Evolutionary conservation across 2,329 filamentous ascomycete species (phyloP).

Genomic region (Pyricularia pennisetigena): DNA sequence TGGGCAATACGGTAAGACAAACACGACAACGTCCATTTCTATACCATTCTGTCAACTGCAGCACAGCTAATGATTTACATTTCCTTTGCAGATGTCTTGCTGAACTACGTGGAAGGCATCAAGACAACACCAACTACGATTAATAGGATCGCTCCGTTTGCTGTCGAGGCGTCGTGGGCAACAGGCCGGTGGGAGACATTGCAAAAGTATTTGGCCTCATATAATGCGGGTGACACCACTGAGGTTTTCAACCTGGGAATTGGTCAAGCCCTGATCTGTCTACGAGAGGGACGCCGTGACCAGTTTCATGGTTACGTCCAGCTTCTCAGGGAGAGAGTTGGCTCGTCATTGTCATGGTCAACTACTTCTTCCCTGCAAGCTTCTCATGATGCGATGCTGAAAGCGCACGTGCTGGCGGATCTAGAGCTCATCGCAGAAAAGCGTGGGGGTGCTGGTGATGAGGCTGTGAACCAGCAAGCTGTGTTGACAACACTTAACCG

Average conservation of each 20-base stretch:
- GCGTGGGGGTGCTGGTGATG: slow-evolving; percentile 23
- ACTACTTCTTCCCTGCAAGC: slow-evolving; percentile 72
- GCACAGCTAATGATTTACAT: slow-evolving; percentile 11
- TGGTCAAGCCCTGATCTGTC: slow-evolving; percentile 54
- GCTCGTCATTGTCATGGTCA: slow-evolving; percentile 64
- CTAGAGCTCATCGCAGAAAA: slow-evolving; percentile 63
- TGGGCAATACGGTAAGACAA: slow-evolving; percentile 71
- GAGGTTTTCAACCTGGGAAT: slow-evolving; percentile 77
- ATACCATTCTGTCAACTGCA: not conserved
- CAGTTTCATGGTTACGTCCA: slow-evolving; percentile 49
- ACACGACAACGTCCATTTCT: not conserved
- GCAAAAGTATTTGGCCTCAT: slow-evolving; percentile 51
- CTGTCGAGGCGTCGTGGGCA: slow-evolving; percentile 86
- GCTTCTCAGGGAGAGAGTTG: slow-evolving; percentile 58
- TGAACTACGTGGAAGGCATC: slow-evolving; percentile 81
- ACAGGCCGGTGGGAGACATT: slow-evolving; percentile 74
- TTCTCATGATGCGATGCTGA: slow-evolving; percentile 76
- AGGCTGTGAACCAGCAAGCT: slow-evolving; percentile 18
- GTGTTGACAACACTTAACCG: slow-evolving; percentile 52
- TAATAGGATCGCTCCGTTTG: slow-evolving; percentile 66
- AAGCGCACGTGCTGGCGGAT: slow-evolving; percentile 80
- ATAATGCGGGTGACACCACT: slow-evolving; percentile 35
- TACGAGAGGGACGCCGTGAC: slow-evolving; percentile 39
- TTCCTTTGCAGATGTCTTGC: slow-evolving; percentile 55
- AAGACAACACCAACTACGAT: slow-evolving; percentile 39